Base-by-base conservation (phyloP, 2,329 filamentous ascomycete species). In the Xylariaceae sp. region DNA sequence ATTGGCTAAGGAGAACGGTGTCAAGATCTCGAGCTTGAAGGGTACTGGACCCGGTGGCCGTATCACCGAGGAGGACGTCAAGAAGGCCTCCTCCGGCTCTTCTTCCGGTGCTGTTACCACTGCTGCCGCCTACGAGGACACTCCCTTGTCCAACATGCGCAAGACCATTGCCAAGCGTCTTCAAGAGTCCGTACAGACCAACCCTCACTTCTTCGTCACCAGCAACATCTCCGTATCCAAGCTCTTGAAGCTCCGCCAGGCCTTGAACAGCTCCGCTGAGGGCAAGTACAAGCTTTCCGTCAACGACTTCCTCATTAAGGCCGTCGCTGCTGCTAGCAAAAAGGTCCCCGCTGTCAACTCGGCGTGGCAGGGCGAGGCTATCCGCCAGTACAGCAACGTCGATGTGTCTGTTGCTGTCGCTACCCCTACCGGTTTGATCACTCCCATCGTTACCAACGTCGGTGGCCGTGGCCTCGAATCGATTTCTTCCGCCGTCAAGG, bases 201-300 rank as follows among this genome's bases (percentile, higher is more conserved):
- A 97, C 82, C 94, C 94, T 55, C 94, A 97, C 82, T 99, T 96
- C 84, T 99, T 93, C 71, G 93, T 99, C 66, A 90, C 90, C 65
- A 88, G 90, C 66, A 85, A 84, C 63, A 83, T 99, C 69, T 97
- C 93, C 53, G 94, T 99, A 60, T 83, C 80, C 73, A 97, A 97
- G 83, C 89, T 99, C 45, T 79, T 96, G 67, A 97, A 97, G 81
- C 91, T 99, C 65, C 91, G 94, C 67, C 84, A 90, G 75, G 91
- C 93, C 53, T 84, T 99, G 62, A 99, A 99, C 78, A 83, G 85
- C 69, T 86, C 89, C 12, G 80, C 90, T 44, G 87, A 96, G 58
- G 94, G 93, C 76, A 86, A 91, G 75, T 99, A 96, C 84, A 99
- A 97, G 84, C 89, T 99, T 54, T 97, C 92, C n/a, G 90, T 99